These are phyloP conservation scores for Podospora sp. DNA, from an alignment of 495 filamentous ascomycete species.

Conservation along the genomic window DNA sequence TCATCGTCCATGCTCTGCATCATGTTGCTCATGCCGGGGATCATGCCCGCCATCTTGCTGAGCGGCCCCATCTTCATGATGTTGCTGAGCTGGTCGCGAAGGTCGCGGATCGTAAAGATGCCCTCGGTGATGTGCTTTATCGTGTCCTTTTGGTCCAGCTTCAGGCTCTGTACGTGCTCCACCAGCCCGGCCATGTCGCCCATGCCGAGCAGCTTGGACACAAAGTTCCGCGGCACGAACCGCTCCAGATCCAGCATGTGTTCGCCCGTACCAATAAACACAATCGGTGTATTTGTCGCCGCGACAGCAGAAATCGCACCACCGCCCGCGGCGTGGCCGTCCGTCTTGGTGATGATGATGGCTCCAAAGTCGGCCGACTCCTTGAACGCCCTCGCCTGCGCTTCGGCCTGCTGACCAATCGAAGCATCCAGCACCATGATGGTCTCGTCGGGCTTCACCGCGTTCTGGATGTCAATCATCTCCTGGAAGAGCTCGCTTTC, in stretches of 20 bases:
- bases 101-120: slow-evolving; percentile 92
- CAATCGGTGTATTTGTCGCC: slow-evolving; percentile 94
- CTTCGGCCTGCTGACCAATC: slow-evolving; percentile 94
- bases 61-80: slow-evolving; percentile 99
- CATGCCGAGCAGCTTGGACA: slow-evolving; percentile 93
- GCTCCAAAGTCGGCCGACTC: slow-evolving; percentile 96
- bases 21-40: slow-evolving; percentile 88
- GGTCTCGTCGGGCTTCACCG: slow-evolving; percentile 92
- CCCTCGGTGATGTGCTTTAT: slow-evolving; percentile 98
- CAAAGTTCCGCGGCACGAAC: slow-evolving; percentile 87
- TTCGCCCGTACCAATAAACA: slow-evolving; percentile 96
- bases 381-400: slow-evolving; percentile 94
- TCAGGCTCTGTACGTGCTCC: slow-evolving; percentile 96
- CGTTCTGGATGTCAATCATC: slow-evolving; percentile 95
- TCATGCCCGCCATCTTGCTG: slow-evolving; percentile 98
- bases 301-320: slow-evolving; percentile 98
- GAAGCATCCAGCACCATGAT: slow-evolving; percentile 97
- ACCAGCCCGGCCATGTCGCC: slow-evolving; percentile 94
- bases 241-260: slow-evolving; percentile 94
- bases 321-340: slow-evolving; percentile 91
- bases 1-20: slow-evolving; percentile 97
- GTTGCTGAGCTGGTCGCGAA: slow-evolving; percentile 92
- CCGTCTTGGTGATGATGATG: slow-evolving; percentile 98
- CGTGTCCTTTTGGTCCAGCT: slow-evolving; percentile 95
- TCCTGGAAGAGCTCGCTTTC: slow-evolving; percentile 95